Percentiles rank a stretch among this genome's conserved stretches.
These are phyloP conservation scores for Sordaria brevicollis DNA, from an alignment of 495 filamentous ascomycete species.

Conservation along the genomic window DNA sequence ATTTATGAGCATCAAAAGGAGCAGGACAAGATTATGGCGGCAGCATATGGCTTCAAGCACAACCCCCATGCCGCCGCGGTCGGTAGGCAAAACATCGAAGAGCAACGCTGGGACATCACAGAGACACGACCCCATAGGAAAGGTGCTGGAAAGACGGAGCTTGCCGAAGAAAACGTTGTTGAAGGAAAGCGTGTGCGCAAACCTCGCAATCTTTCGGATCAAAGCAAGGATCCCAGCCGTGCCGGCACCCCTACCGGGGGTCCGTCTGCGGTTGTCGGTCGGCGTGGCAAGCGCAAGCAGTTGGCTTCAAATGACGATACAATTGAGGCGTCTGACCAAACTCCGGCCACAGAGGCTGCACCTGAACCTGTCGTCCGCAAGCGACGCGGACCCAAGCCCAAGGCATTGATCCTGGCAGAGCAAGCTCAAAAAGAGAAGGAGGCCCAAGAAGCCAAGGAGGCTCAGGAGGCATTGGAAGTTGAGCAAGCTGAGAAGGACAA, in stretches of 20 bases:
- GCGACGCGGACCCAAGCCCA: conserved; percentile 2
- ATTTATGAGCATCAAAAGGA: conserved; percentile 23
- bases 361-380: conserved; percentile 5
- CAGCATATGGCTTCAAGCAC: conserved; percentile 36
- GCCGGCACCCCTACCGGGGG: conserved; percentile 23
- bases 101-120: conserved; percentile 34
- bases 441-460: neutral
- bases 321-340: neutral
- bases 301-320: conserved; percentile 9
- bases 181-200: conserved; percentile 34
- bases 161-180: conserved; percentile 28
- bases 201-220: conserved; percentile 30
- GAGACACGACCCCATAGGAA: conserved; percentile 36
- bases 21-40: conserved; percentile 35
- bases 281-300: conserved; percentile 24
- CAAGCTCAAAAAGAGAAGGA: neutral
- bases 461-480: neutral
- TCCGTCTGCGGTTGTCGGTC: conserved; percentile 5
- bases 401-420: neutral
- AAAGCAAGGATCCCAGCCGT: conserved; percentile 31
- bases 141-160: conserved; percentile 37
- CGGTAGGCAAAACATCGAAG: conserved; percentile 34
- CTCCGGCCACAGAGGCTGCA: neutral
- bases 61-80: conserved; percentile 26
- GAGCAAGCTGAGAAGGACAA: neutral